Evolutionary conservation across 2,329 filamentous ascomycete species (phyloP).

Genomic region (Pyrenophora teres): DNA sequence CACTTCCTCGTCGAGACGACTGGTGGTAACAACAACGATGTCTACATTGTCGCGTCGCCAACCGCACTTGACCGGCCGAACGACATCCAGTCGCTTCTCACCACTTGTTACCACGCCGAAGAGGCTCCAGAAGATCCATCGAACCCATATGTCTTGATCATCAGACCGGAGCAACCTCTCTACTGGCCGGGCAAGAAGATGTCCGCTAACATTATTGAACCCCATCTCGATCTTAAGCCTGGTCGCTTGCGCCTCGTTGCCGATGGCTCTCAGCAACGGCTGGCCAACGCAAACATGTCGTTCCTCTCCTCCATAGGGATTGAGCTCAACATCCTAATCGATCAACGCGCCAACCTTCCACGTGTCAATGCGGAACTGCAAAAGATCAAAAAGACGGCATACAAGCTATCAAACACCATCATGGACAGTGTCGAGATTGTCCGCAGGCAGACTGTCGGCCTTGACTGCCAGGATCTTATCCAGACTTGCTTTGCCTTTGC

Average conservation of each 20-base stretch:
- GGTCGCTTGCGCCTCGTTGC: slow-evolving; percentile 88
- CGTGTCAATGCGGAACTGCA: slow-evolving; percentile 90
- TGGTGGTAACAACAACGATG: slow-evolving; percentile 69
- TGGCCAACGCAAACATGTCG: slow-evolving; percentile 76
- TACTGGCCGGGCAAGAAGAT: slow-evolving; percentile 82
- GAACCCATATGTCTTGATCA: slow-evolving; percentile 82
- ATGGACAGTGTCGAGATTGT: slow-evolving; percentile 98
- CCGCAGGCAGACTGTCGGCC: slow-evolving; percentile 77
- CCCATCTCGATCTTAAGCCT: slow-evolving; percentile 81
- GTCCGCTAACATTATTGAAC: slow-evolving; percentile 71
- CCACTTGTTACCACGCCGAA: slow-evolving; percentile 74
- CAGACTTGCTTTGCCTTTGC: slow-evolving; percentile 98
- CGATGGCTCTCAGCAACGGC: slow-evolving; percentile 77
- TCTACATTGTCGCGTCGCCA: slow-evolving; percentile 84
- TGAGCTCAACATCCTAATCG: slow-evolving; percentile 85
- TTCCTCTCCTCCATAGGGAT: slow-evolving; percentile 81
- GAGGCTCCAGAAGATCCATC: slow-evolving; percentile 72
- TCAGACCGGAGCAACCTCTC: slow-evolving; percentile 78
- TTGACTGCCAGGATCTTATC: slow-evolving; percentile 92
- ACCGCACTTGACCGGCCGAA: slow-evolving; percentile 74
- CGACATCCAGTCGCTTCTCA: slow-evolving; percentile 84
- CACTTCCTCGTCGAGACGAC: slow-evolving; percentile 83
- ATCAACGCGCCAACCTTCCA: slow-evolving; percentile 89
- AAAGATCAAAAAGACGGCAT: slow-evolving; percentile 93
- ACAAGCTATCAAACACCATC: slow-evolving; percentile 95